Evolutionary conservation across 305 asterid species (phyloP).

Genomic region (Rubia tinctorum): DNA sequence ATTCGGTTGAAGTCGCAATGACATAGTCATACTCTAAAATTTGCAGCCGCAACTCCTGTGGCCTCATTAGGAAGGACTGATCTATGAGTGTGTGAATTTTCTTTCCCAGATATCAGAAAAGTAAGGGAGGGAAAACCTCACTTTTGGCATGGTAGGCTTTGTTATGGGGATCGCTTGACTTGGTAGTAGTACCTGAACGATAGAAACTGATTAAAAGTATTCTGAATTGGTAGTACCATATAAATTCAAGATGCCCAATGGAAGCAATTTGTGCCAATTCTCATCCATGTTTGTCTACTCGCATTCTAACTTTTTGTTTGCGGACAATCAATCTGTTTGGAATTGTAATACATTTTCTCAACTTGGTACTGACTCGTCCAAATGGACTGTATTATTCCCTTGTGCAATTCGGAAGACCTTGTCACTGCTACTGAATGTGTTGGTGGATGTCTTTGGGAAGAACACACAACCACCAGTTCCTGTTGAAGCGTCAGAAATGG

Average conservation of each 20-base stretch:
- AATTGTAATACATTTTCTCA: background rate
- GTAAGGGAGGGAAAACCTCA: background rate
- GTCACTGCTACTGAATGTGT: constrained; percentile 56
- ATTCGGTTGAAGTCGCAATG: background rate
- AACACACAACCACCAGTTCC: constrained; percentile 63
- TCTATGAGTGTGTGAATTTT: no score
- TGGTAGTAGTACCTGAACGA: background rate
- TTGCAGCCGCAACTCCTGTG: background rate
- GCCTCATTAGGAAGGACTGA: background rate
- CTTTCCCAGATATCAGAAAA: background rate
- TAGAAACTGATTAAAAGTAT: background rate
- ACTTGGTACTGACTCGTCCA: background rate
- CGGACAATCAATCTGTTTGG: background rate
- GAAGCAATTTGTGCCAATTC: background rate
- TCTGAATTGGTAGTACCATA: background rate
- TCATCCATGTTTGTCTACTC: background rate
- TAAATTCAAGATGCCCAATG: background rate
- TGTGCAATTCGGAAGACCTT: constrained; percentile 45
- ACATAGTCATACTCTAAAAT: background rate
- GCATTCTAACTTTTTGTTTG: background rate
- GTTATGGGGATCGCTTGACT: background rate
- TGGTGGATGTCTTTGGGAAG: constrained; percentile 92
- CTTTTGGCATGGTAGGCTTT: background rate
- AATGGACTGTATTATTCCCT: constrained; percentile 12
- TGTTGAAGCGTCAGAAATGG: constrained; percentile 78